A percentile compares a stretch with the other conserved stretches of the same genome.
Evolutionary conservation across 2,329 filamentous ascomycete species (phyloP).

Genomic region (Ceratocystis cubensis): DNA sequence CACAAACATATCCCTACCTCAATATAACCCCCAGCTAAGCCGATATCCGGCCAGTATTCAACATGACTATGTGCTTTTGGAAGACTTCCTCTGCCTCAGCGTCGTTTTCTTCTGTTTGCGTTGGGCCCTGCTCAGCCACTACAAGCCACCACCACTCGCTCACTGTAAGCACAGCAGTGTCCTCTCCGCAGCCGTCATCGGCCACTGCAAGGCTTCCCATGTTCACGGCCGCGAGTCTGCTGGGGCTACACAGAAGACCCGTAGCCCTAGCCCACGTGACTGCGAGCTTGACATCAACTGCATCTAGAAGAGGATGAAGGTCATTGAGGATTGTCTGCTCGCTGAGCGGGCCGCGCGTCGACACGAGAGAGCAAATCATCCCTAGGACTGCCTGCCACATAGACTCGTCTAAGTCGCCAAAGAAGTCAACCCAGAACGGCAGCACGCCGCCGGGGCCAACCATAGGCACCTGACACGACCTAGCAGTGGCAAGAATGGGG

Average conservation of each 20-base stretch:
- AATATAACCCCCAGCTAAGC: neutral
- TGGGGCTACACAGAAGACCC: conserved; percentile 34
- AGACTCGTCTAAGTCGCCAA: conserved; percentile 43
- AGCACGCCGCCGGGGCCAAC: conserved; percentile 37
- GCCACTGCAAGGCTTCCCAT: neutral
- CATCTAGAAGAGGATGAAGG: conserved; percentile 46
- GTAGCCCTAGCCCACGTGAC: conserved; percentile 45
- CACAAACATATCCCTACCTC: too few species aligned
- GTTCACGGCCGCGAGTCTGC: conserved; percentile 24
- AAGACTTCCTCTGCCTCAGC: conserved; percentile 11
- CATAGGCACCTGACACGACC: conserved; percentile 32
- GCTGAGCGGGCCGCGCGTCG: conserved; percentile 47
- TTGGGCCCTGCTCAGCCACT: conserved; percentile 30
- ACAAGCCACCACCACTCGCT: conserved; percentile 58
- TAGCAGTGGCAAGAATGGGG: conserved; percentile 30
- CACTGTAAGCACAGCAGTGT: conserved; percentile 30
- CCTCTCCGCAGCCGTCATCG: neutral
- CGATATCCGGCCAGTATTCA: conserved; percentile 15
- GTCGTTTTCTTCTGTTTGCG: neutral
- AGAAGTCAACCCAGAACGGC: conserved; percentile 62
- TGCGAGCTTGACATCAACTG: conserved; percentile 49
- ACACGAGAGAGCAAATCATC: conserved; percentile 49
- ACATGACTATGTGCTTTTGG: conserved; percentile 18
- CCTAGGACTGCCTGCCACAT: conserved; percentile 54
- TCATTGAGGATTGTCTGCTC: conserved; percentile 41